Base-by-base conservation (phyloP, 2,329 filamentous ascomycete species). In the Sclerotinia borealis region DNA sequence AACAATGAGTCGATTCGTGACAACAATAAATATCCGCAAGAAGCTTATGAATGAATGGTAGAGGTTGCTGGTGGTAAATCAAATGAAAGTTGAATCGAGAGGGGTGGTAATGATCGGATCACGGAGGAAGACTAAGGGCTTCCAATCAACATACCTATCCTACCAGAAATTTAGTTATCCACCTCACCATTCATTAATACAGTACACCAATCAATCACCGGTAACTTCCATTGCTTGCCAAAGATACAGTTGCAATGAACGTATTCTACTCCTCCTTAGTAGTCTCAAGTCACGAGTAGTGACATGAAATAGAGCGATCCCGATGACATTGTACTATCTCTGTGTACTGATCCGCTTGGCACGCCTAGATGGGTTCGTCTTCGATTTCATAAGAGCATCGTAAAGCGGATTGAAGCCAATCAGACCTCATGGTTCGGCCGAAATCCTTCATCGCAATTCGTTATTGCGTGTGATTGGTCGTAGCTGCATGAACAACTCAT, bases 401-500 rank as follows among this genome's bases (percentile, higher is more conserved):
- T 49, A 59, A 13, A 45, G 11, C 7, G 52, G 6, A 4, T 8
- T 45, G 22, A n/a, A 49, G 55, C 55, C 55, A 59, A 59, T 49
- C n/a, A 59, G n/a, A 49, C 17, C n/a, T 37, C 43, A 31, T n/a
- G 29, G 1, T 48, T 59, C 6, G 17, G 8, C 49, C 31, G 31
- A 7, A 37, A 59, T 37, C 43, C 55, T 59, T 56, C 19, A 19
- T 10, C 19, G 13, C n/a, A 31, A 22, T 37, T 45, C 25, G 29
- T 47, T 36, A 27, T 27, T 48, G 55, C 43, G 15, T 37, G 10
- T 27, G 41, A 37, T 59, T 59, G 43, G 55, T 43, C n/a, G 55
- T 34, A n/a, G 41, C 29, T 59, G 41, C 43, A 59, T 59, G 55
- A 49, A 49, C 29, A 59, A n/a, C 15, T 49, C 55, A 49, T 13